phyloP scores from a whole-genome alignment of 192 early-diverging fungal species.

The Lobosporangium transversale region DNA sequence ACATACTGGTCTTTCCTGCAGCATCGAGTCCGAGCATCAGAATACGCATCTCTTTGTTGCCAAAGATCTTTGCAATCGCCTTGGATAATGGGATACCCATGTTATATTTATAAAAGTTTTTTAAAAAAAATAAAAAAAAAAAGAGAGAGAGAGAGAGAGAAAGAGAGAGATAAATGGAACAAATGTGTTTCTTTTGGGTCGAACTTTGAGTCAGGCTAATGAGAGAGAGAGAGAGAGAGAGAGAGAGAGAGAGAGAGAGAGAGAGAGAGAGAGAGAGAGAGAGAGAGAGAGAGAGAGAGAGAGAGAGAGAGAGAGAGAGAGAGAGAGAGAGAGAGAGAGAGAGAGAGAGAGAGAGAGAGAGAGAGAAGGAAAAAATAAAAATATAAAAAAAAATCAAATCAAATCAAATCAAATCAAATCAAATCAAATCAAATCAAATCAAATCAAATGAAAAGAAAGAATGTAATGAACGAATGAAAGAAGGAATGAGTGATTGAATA shows the following conservation, averaged over 20 bases:
- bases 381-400: no score
- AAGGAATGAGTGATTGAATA: not conserved
- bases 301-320: not conserved
- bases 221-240: not conserved
- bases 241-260: no score
- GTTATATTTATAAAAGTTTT: no score
- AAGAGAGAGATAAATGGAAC: no score
- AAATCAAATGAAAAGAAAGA: not conserved
- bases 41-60: conserved; percentile 96
- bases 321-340: not conserved
- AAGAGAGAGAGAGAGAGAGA: not conserved
- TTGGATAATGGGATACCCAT: conserved; percentile 89
- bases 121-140: not conserved
- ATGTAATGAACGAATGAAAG: not conserved
- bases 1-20: conserved; percentile 90
- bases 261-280: no score
- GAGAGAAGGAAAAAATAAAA: not conserved
- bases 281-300: not conserved
- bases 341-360: not conserved
- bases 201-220: no score
- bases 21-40: conserved; percentile 94
- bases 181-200: conserved; percentile 2
- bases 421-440: not conserved
- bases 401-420: no score
- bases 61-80: conserved; percentile 80